A percentile compares a stretch with the other conserved stretches of the same genome.
phyloP scores from a whole-genome alignment of 306 rosid species.

The Hippophae gyantsensis region DNA sequence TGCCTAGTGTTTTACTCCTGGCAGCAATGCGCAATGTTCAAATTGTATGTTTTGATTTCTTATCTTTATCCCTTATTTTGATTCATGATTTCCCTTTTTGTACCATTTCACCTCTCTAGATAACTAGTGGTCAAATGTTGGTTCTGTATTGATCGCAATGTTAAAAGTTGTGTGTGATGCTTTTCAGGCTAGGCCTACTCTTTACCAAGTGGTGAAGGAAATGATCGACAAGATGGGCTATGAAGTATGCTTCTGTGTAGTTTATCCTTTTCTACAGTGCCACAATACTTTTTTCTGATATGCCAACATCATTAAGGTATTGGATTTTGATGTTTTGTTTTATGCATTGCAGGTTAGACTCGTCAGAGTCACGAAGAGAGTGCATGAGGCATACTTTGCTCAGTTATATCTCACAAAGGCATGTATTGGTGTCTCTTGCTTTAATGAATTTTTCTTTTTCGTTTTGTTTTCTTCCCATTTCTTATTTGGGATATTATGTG shows the following conservation, averaged over 20 bases:
- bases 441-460: slow-evolving; percentile 1
- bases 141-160: slow-evolving; percentile 8
- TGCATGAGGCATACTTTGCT: slow-evolving; percentile 96
- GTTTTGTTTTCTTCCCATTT: too few relatives aligned
- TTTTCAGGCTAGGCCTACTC: slow-evolving; percentile 88
- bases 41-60: slow-evolving; percentile 45
- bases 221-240: slow-evolving; percentile 95
- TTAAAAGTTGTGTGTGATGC: slow-evolving; percentile 19
- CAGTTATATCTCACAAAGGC: slow-evolving; percentile 87
- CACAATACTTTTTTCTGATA: slow-evolving; percentile 13
- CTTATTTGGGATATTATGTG: too few relatives aligned
- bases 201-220: slow-evolving; percentile 88
- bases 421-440: slow-evolving; percentile 16
- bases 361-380: slow-evolving; percentile 86
- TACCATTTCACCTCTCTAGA: slow-evolving; percentile 4
- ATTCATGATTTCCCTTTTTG: not conserved
- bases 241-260: slow-evolving; percentile 43
- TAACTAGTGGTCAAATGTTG: slow-evolving; percentile 2
- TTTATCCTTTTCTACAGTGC: slow-evolving; percentile 7
- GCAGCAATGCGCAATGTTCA: slow-evolving; percentile 91
- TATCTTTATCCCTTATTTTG: slow-evolving; percentile 3
- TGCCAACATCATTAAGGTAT: not conserved
- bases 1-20: slow-evolving; percentile 89
- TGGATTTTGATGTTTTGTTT: slow-evolving; percentile 15
- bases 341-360: slow-evolving; percentile 54